Evolutionary conservation across 129 eudicot species (phyloP), one percentile per base, ranked within the genome.

Genomic region (Calendula officinalis): DNA sequence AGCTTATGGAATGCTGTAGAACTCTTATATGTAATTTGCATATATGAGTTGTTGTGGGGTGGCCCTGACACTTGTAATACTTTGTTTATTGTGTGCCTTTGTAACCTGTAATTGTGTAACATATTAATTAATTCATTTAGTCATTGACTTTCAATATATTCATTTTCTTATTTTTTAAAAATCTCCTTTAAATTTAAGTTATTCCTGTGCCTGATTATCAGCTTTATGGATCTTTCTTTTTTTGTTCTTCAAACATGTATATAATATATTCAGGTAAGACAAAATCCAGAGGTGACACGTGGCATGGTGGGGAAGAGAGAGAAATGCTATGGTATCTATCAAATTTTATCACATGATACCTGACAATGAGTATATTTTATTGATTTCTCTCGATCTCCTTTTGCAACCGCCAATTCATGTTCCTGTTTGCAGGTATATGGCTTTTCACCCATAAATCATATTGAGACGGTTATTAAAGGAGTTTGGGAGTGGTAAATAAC

Each of bases 81-180:
- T 79, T 81, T 61, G 72, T 79, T 74, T 49, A 77, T 64, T 64
- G 67, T 57, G 70, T 71, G 79, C 90, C 68, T 80, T 52, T 78
- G 83, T 75, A 81, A 78, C 70, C 72, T 85, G 84, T 84, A 80
- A 81, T 78, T 83, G 75, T 82, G 83, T 86, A 79, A 83, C 83
- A 78, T 83, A 78, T 74, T 70, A 81, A 61, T 83, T 73, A 81
- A 61, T 83, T 73, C 83, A 64, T 80, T 82, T 78, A 66, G 79
- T 78, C 80, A 70, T 76, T 83, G 68, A 83, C 85, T 60, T 66
- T 83, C 75, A 75, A 78, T 89, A 82, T 68, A 85, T 89, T 83
- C 85, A 89, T 89, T n/a, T n/a, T 89, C 65, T 85, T 81, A 66
- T 66, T 59, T 49, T 42, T 57, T 76, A 52, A 45, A 38, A 66